These are phyloP conservation scores for Xylariales sp. DNA, from an alignment of 2,329 filamentous ascomycete genomes.

Conservation along the genomic window DNA sequence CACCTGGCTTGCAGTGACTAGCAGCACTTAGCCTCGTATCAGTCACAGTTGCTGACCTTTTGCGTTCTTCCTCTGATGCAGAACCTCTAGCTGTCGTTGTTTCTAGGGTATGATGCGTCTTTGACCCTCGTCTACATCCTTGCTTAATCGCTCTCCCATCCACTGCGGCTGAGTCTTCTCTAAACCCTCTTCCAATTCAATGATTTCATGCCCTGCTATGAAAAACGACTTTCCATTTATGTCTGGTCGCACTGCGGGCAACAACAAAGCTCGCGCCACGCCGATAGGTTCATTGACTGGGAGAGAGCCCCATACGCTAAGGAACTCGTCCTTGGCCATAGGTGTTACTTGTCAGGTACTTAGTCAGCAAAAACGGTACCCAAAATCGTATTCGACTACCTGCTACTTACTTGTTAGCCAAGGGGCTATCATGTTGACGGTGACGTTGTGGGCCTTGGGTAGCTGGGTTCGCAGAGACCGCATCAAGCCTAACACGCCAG, in stretches of 20 bases:
- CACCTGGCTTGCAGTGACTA: no score
- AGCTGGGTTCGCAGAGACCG: background rate
- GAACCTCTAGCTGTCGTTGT: no score
- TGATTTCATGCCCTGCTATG: background rate
- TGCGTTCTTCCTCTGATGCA: no score
- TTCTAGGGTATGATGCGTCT: no score
- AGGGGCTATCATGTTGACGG: background rate
- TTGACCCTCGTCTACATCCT: conserved; percentile 1
- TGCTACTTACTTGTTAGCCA: background rate
- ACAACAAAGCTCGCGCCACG: background rate
- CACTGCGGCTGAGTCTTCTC: background rate
- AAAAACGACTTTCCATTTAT: conserved; percentile 6
- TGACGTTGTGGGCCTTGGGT: conserved; percentile 1
- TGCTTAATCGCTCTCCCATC: conserved; percentile 1
- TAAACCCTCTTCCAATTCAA: conserved; percentile 1
- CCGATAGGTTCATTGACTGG: background rate
- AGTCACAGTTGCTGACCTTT: no score
- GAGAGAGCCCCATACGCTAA: background rate
- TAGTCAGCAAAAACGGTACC: background rate
- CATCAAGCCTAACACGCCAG: conserved; percentile 1
- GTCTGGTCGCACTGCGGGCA: background rate
- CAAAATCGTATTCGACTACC: background rate
- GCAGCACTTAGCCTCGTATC: no score
- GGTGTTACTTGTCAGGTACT: background rate
- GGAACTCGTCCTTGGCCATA: background rate